These are phyloP conservation scores for Magnolia sinica DNA, from an alignment of 164 flowering plant genomes.

Conservation along the genomic window DNA sequence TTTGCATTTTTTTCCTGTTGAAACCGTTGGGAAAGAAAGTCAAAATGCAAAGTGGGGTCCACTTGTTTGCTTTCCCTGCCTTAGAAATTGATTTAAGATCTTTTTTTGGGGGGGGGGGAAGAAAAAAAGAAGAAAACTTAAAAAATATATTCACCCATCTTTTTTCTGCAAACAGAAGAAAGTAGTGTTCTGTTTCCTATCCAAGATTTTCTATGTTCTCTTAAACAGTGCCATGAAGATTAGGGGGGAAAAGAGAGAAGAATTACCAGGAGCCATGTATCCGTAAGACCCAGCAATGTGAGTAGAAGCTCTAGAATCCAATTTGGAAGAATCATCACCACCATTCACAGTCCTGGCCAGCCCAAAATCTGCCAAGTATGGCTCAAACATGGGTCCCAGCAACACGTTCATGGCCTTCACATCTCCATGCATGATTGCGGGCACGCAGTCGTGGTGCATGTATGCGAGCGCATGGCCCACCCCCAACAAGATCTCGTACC, in stretches of 20 bases:
- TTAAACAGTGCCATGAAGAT: not conserved
- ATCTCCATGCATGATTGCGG: constrained; percentile 88
- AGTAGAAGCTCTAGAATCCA: constrained; percentile 33
- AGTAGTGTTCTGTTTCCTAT: not conserved
- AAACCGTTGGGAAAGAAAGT: too few species aligned
- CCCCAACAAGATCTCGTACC: constrained; percentile 70
- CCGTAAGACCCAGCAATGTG: constrained; percentile 92
- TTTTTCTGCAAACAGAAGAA: not conserved
- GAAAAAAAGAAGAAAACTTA: not conserved
- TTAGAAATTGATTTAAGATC: too few species aligned
- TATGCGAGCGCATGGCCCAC: constrained; percentile 88
- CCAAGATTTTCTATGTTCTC: not conserved
- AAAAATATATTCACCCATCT: not conserved
- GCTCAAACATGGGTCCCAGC: constrained; percentile 56
- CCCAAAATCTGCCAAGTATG: constrained; percentile 92
- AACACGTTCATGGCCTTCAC: constrained; percentile 92
- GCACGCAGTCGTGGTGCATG: constrained; percentile 95
- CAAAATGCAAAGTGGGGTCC: too few species aligned
- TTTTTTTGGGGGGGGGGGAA: too few species aligned
- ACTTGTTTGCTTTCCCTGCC: too few species aligned
- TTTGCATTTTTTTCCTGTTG: too few species aligned
- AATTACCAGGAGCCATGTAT: constrained; percentile 96
- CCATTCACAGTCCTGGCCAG: constrained; percentile 57
- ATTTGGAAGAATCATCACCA: constrained; percentile 28
- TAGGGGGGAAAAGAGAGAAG: not conserved